Conservation (phyloP, 371 early-diverging fungal species). For the Lichtheimia ornata region DNA sequence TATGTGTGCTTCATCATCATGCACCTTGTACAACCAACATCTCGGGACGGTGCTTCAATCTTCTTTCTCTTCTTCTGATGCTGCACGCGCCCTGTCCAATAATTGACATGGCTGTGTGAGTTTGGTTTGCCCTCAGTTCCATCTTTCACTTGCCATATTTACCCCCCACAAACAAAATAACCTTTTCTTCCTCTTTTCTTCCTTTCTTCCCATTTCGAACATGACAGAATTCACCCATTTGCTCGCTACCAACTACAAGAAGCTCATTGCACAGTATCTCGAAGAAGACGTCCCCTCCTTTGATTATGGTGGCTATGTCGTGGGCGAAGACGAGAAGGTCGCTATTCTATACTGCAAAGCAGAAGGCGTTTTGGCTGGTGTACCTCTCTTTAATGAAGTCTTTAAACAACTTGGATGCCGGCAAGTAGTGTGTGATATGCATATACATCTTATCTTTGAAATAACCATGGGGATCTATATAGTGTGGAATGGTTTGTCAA, state of each 20-base stretch:
- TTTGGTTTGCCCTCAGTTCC: background rate
- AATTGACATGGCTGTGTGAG: conserved; percentile 4
- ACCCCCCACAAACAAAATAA: too few species aligned
- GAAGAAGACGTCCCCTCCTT: conserved; percentile 95
- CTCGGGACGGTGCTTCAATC: conserved; percentile 4
- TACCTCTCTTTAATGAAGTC: conserved; percentile 94
- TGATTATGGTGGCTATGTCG: conserved; percentile 96
- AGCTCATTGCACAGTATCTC: conserved; percentile 77
- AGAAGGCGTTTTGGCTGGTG: conserved; percentile 91
- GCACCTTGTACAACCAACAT: conserved; percentile 3
- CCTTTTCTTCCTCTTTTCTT: conserved; percentile 1
- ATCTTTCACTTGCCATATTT: too few species aligned
- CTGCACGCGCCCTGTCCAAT: background rate
- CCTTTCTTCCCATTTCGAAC: conserved; percentile 3
- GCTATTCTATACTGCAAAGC: conserved; percentile 91
- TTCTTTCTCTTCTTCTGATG: background rate
- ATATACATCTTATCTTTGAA: background rate
- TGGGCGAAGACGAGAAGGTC: conserved; percentile 83
- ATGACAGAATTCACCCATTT: conserved; percentile 60
- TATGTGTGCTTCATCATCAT: background rate
- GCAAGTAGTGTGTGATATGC: conserved; percentile 37
- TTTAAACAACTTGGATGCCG: conserved; percentile 88
- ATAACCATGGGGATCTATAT: background rate
- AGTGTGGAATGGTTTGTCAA: conserved; percentile 84
- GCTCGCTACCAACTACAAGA: conserved; percentile 74